Base-by-base conservation (phyloP, 371 early-diverging fungal species). In the Smittium culicis region DNA sequence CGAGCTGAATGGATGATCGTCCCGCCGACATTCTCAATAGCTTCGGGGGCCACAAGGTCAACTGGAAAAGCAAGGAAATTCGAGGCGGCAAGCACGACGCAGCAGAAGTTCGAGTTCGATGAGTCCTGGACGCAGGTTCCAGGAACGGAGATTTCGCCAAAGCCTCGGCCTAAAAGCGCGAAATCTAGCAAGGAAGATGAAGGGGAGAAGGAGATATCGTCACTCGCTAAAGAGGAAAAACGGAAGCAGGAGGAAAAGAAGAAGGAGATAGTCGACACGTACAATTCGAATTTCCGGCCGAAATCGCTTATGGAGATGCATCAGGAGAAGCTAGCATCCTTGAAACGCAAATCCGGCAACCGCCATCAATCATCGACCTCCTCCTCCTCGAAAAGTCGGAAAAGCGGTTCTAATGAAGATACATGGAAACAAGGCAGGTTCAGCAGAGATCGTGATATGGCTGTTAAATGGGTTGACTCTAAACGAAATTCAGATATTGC, bases 241-340 rank as follows among this genome's bases (percentile, higher is more conserved):
- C 62, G 61, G 1, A 34, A 66, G 35, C 69, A 73, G 32, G 61
- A 64, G 34, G 65, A 56, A 24, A 72, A 71, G 1, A 70, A 66
- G 60, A 64, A 66, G 2, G 56, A 35, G 30, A 75, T 72, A 70
- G 73, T 75, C 1, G 66, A 76, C 1, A 72, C 73, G 63, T 75
- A 68, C 58, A 75, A 75, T 62, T 54, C 67, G 17, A 20, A 34
- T 14, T 58, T 69, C 62, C 58, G 76, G 35, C 76, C 76, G 25
- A 75, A 75, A 70, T 67, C 69, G 3, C 62, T 75, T 20, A 31
- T 75, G 64, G 73, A 75, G 59, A 67, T 75, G 76, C 76, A 75
- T 54, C 58, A 58, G 1, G 76, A 75, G 55, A 34, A 71, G 16
- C 66, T 66, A 55, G 34, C 35, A 2, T 14, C n/a, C 11, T 14